Percentiles rank a stretch among this genome's conserved stretches.
These are phyloP conservation scores for Cudoniella acicularis DNA, from an alignment of 495 filamentous ascomycete species.

Conservation along the genomic window DNA sequence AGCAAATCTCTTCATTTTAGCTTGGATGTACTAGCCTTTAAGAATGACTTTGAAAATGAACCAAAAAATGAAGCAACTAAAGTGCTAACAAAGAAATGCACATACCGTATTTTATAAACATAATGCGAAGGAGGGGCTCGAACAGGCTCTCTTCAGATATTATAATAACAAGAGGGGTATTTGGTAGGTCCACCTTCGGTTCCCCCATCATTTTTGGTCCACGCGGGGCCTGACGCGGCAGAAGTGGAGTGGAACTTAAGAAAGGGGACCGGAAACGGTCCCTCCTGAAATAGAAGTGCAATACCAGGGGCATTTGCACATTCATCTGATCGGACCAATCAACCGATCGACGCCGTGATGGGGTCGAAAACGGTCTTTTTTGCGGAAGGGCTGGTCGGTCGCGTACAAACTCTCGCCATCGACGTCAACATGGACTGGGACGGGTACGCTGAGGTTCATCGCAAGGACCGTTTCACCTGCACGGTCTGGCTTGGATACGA, in stretches of 20 bases:
- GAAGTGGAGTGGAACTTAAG: not conserved
- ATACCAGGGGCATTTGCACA: not conserved
- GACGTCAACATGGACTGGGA: not conserved
- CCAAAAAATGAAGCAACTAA: too few relatives aligned
- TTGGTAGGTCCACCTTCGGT: not conserved
- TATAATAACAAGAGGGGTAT: too few relatives aligned
- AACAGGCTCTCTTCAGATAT: too few relatives aligned
- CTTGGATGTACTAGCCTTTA: too few relatives aligned
- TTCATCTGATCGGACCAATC: too few relatives aligned
- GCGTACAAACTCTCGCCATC: not conserved
- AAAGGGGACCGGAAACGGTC: not conserved
- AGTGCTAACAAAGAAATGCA: too few relatives aligned
- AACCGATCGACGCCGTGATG: too few relatives aligned
- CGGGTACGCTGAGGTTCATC: not conserved
- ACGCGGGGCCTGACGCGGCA: not conserved
- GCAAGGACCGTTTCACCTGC: not conserved
- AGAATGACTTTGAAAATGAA: too few relatives aligned
- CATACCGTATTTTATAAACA: too few relatives aligned
- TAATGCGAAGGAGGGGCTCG: too few relatives aligned
- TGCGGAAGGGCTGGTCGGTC: not conserved
- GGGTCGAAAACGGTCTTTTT: too few relatives aligned
- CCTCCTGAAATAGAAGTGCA: not conserved
- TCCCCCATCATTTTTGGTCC: not conserved
- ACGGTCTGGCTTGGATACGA: not conserved
- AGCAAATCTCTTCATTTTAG: too few relatives aligned